Percentiles rank a stretch among this genome's conserved stretches.
These are phyloP conservation scores for Pythium myriotylum DNA, from an alignment of 352 stramenopile genomes.

Conservation along the genomic window DNA sequence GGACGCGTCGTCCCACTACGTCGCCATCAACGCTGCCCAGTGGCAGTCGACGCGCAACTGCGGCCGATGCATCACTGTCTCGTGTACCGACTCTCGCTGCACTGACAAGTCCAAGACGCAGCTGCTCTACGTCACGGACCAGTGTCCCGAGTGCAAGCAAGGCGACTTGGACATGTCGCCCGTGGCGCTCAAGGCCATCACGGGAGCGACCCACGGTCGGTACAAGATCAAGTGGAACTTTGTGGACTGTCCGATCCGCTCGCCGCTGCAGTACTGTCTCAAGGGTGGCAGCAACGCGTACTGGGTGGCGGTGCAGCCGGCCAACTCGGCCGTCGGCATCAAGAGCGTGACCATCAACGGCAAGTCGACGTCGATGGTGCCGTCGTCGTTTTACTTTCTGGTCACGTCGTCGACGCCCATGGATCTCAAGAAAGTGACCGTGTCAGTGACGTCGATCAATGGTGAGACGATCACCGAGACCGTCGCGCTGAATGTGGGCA, in stretches of 20 bases:
- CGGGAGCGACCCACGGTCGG: constrained; percentile 22
- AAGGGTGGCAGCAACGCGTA: constrained; percentile 58
- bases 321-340: constrained; percentile 52
- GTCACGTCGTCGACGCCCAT: constrained; percentile 24
- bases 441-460: constrained; percentile 55
- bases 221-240: constrained; percentile 42
- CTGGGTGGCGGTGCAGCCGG: constrained; percentile 62
- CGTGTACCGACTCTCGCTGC: constrained; percentile 51
- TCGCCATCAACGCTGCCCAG: constrained; percentile 59
- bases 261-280: constrained; percentile 45
- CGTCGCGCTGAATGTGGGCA: constrained; percentile 43
- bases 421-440: constrained; percentile 35
- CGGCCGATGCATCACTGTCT: constrained; percentile 28
- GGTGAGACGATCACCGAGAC: constrained; percentile 59
- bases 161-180: constrained; percentile 60
- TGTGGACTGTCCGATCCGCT: constrained; percentile 36
- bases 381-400: constrained; percentile 47
- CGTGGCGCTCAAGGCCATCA: constrained; percentile 36
- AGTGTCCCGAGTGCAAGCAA: constrained; percentile 49
- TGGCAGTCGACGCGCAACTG: constrained; percentile 52
- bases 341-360: constrained; percentile 53
- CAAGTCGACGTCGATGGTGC: constrained; percentile 48
- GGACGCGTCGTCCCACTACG: constrained; percentile 46
- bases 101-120: constrained; percentile 34
- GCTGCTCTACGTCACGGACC: constrained; percentile 65